Conservation (phyloP, 352 stramenopile genomes). For the Hyaloperonospora brassicae region DNA sequence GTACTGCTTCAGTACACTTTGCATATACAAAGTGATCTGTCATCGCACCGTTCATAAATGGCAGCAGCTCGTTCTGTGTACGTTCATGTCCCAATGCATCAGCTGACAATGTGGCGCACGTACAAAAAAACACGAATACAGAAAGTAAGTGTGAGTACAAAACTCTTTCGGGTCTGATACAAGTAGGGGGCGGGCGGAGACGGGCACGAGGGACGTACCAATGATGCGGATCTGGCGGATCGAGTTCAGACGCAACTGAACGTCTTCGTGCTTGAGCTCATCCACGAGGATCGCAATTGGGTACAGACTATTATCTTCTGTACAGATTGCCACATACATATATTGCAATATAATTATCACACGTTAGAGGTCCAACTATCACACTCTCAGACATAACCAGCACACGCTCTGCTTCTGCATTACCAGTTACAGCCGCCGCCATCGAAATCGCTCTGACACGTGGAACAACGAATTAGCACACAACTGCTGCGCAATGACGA, state of each 20-base stretch:
- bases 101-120: conserved; percentile 30
- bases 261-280: conserved; percentile 89
- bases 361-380: conserved; percentile 7
- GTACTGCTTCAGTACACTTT: neutral
- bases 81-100: conserved; percentile 85
- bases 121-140: neutral
- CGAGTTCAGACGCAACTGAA: conserved; percentile 87
- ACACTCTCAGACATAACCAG: too few species aligned
- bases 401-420: too few species aligned
- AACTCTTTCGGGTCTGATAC: neutral
- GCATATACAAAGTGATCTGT: neutral
- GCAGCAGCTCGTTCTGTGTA: conserved; percentile 93
- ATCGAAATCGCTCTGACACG: conserved; percentile 8
- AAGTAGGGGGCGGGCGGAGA: neutral
- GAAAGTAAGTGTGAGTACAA: conserved; percentile 10
- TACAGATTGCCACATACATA: too few species aligned
- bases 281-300: conserved; percentile 88
- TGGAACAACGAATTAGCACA: too few species aligned
- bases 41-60: conserved; percentile 91
- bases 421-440: conserved; percentile 29
- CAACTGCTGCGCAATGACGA: too few species aligned
- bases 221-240: conserved; percentile 88
- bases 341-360: conserved; percentile 7
- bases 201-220: conserved; percentile 30
- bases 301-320: conserved; percentile 76